phyloP scores from a whole-genome alignment of 768 basidiomycete genomes.

The Russula sp. region DNA sequence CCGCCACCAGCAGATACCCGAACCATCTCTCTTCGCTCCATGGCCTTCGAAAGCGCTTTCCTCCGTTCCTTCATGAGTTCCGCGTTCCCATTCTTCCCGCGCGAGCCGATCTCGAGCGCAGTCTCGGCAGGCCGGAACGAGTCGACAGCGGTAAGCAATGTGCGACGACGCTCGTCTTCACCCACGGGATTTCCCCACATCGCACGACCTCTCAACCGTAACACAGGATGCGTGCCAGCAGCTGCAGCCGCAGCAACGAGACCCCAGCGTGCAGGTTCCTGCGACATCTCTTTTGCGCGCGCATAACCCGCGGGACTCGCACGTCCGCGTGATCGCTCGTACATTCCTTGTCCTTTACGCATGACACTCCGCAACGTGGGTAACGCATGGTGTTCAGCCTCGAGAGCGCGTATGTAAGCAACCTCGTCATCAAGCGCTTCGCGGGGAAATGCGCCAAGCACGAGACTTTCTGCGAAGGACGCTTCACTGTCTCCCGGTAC shows the following conservation, averaged over 20 bases:
- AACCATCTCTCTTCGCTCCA: conserved; percentile 36
- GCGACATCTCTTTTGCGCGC: conserved; percentile 82
- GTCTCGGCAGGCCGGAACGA: conserved; percentile 85
- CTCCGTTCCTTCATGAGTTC: conserved; percentile 84
- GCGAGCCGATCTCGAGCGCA: conserved; percentile 80
- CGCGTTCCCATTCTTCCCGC: conserved; percentile 53
- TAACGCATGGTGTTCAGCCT: conserved; percentile 57
- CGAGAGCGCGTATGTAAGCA: conserved; percentile 66
- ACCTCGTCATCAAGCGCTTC: conserved; percentile 76
- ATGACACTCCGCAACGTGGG: conserved; percentile 70
- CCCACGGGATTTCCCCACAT: conserved; percentile 29
- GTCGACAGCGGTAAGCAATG: conserved; percentile 65
- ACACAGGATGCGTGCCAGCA: conserved; percentile 58
- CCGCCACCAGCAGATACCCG: conserved; percentile 28
- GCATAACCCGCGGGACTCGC: conserved; percentile 81
- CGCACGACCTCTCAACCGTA: conserved; percentile 34
- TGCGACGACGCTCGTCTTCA: conserved; percentile 50
- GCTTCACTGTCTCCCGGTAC: conserved; percentile 42
- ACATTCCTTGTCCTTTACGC: conserved; percentile 85
- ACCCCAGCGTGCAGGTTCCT: conserved; percentile 57
- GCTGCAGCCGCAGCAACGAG: conserved; percentile 52
- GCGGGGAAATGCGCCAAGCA: conserved; percentile 79
- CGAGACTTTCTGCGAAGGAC: conserved; percentile 60
- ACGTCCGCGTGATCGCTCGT: conserved; percentile 88
- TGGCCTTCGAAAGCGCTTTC: conserved; percentile 65